Base-by-base conservation (phyloP, 148 eudicot species). In the Rhododendron griersonianum region DNA sequence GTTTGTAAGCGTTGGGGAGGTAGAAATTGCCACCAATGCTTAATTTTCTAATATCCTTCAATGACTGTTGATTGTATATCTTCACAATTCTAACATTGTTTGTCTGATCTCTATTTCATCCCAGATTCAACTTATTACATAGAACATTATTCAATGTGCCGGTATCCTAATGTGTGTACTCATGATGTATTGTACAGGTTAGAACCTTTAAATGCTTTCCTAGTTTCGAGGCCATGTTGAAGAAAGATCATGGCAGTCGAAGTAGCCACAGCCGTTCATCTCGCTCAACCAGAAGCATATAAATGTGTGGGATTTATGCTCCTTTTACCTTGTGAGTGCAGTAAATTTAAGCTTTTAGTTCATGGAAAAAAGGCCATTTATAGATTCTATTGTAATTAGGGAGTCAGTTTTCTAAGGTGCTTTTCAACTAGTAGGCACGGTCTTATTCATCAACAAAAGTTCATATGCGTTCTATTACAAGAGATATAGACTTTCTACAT, bases 191-290 rank as follows among this genome's bases (percentile, higher is more conserved):
- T 25, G 30, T 63, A 47, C 94, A 96, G 98, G 91, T 94, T 47
- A 47, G 57, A 69, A 92, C 94, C 57, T 92, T 94, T 37, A 93
- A 90, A 90, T 95, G 95, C 92, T 96, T 96, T 80, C 93, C 89
- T 82, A 85, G 85, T 63, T 19, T 89, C 47, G 92, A 87, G 86
- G 83, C 89, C 69, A 86, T 84, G 78, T 89, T 89, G 92, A 89
- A 83, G 86, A 92, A 94, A 89, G 91, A 87, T 63, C 82, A 88
- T 79, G 89, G 93, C 77, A 90, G 87, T 89, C 80, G 85, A 61
- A 90, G 93, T 74, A 89, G 93, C 87, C 88, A 87, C 41, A 84
- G 83, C 35, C 88, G 92, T 80, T 91, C 94, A 87, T 91, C 98
- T 45, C 91, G 84, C 84, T 91, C 93, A 25, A 83, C 65, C 80